Evolutionary conservation across 495 filamentous ascomycete genomes (phyloP), one percentile per base, ranked within the genome.

Genomic region (Aspergillus carlsbadensis): DNA sequence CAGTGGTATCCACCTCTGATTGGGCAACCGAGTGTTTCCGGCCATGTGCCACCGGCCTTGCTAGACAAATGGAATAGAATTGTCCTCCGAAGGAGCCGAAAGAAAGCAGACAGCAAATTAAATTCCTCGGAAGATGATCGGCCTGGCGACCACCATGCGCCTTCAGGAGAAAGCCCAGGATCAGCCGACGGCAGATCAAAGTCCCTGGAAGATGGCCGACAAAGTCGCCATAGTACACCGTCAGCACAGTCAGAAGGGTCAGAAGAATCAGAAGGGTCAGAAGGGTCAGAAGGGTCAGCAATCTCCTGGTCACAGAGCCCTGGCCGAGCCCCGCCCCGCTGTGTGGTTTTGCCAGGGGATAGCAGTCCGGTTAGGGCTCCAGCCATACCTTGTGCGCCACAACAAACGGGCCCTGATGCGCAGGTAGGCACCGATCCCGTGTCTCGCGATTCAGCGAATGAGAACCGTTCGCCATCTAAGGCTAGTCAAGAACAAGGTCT

Each of bases 1-100:
- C 75, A 62, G 64, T 80, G 70, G 69, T 59, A 79, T 31, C 77
- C 76, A 24, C 67, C 74, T 17, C 41, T 52, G 13, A 37, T 66
- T 6, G 70, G 70, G 13, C 49, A 59, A 1, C 48, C 46, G 15
- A 35, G 37, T 34, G 63, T 67, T 20, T 58, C 55, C 20, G 72
- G 67, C 7, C 65, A 74, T 64, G 73, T 76, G 14, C 76, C 76
- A 3, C 62, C 71, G 34, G 22, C 37, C 18, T 64, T 77, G 15
- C 52, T 76, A 3, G 39, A 47, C 18, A 62, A 62, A 50, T 73
- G 73, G 69, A 78, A 80, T 60, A 65, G 67, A 22, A 65, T 69
- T 37, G 75, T 73, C 45, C 57, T 65, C 26, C 63, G 65, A 45
- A 62, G 59, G 39, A 57, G 50, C 29, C 47, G 35, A 1, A 54